A percentile compares a stretch with the other conserved stretches of the same genome.
Conservation (phyloP, 108 stramenopile genomes). For the Nannochloropsis granulata region DNA sequence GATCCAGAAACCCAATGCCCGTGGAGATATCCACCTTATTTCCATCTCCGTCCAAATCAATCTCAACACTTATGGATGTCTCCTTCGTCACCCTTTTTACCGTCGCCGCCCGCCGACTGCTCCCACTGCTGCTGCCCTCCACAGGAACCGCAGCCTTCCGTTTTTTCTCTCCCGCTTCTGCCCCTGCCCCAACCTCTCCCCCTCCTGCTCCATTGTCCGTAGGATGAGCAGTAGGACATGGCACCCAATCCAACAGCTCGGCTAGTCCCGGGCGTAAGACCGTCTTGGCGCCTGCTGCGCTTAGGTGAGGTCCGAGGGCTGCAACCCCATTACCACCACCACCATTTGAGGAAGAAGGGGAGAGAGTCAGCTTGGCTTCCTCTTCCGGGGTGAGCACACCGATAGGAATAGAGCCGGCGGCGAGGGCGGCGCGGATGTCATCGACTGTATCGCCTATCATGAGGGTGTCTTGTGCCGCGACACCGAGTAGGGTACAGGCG, state of each 20-base stretch:
- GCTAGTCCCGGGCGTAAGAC: slow-evolving; percentile 26
- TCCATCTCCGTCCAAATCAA: slow-evolving; percentile 37
- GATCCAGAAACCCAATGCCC: slow-evolving; percentile 64
- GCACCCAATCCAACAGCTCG: slow-evolving; percentile 16
- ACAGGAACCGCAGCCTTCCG: background rate
- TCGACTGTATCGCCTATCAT: slow-evolving; percentile 82
- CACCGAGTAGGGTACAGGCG: slow-evolving; percentile 44
- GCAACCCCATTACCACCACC: background rate
- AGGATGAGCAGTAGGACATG: background rate
- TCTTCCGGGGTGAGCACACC: slow-evolving; percentile 71
- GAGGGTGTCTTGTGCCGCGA: slow-evolving; percentile 16
- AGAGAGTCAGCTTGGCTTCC: slow-evolving; percentile 21
- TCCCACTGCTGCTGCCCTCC: background rate
- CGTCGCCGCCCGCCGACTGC: background rate
- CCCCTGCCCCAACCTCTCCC: background rate
- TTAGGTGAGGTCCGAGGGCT: background rate
- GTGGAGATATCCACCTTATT: slow-evolving; percentile 43
- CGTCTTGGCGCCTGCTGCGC: slow-evolving; percentile 11
- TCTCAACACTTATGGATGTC: slow-evolving; percentile 25
- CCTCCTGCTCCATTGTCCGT: background rate
- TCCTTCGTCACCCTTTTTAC: slow-evolving; percentile 30
- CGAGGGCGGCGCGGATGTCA: slow-evolving; percentile 57
- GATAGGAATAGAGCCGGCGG: slow-evolving; percentile 52
- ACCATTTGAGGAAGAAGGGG: background rate
- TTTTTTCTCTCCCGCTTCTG: background rate